Base-by-base conservation (phyloP, 129 eudicot species). In the Lactuca sativa region DNA sequence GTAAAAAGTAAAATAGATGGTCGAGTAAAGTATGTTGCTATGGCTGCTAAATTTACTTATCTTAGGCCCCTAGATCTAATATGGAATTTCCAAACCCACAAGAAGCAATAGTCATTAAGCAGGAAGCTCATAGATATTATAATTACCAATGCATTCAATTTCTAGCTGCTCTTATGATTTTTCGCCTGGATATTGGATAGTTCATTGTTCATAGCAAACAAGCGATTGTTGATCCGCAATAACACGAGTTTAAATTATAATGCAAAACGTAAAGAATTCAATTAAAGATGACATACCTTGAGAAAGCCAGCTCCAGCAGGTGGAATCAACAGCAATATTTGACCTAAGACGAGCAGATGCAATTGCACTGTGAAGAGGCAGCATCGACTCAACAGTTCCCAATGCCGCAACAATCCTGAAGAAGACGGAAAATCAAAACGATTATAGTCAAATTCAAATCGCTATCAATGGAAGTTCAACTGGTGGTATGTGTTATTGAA, bases 241-340 rank as follows among this genome's bases (percentile, higher is more conserved):
- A 57, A 57, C 62, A 63, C 9, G 13, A 56, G 38, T 6, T 36
- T 6, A 47, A 64, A 15, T 48, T 48, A 56, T 10, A 21, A 18
- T 52, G 3, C 41, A 13, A 43, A 21, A 68, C 17, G 2, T 10
- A 4, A 15, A 12, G 34, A 32, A 14, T 33, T 55, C 13, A 52
- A 18, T 8, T 16, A 66, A 59, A 30, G 13, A 37, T 11, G 10
- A 57, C 2, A 55, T 44, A 90, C 93, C 96, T 80, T 80, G 93
- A 68, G 96, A 90, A 77, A 90, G 90, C 81, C 76, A 78, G 81
- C 95, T 90, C 95, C 93, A 90, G 77, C 86, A 86, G 72, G 90
- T 44, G 64, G 90, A 80, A 53, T 86, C 83, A 62, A 76, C 69
- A 14, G 88, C 90, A 59, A 84, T 78, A 57, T 57, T 84, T 7